Evolutionary conservation across 345 rosid genomes (phyloP).

Genomic region (Eucalyptus polyanthemos): DNA sequence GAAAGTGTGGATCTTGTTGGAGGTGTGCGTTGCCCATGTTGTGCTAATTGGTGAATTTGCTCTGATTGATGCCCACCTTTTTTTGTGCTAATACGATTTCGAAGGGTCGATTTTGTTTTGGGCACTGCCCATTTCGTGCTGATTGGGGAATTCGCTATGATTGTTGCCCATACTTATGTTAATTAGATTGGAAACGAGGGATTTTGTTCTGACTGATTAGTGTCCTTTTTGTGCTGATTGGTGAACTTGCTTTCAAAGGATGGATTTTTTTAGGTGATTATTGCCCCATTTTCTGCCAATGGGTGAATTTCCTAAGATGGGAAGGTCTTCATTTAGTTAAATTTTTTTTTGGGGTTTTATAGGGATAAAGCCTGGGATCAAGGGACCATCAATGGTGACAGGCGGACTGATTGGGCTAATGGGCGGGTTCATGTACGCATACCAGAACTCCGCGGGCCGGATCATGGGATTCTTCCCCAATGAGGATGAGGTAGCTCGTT

Average conservation of each 20-base stretch:
- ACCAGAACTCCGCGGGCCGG: constrained; percentile 94
- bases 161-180: neutral
- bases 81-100: neutral
- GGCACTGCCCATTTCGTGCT: neutral
- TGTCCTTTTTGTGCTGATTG: neutral
- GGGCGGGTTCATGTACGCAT: constrained; percentile 99
- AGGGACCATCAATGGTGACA: constrained; percentile 95
- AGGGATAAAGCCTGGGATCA: constrained; percentile 90
- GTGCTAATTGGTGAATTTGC: neutral
- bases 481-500: constrained; percentile 67
- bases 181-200: neutral
- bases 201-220: neutral
- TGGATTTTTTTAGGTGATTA: neutral
- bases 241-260: neutral
- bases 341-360: neutral
- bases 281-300: neutral
- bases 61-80: neutral
- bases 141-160: neutral
- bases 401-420: constrained; percentile 91
- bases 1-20: neutral
- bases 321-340: neutral
- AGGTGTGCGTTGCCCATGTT: neutral
- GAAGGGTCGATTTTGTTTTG: neutral
- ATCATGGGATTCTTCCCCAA: constrained; percentile 96
- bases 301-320: neutral